Evolutionary conservation across 1,284 basidiomycete species (phyloP).

Genomic region (Pisolithus thermaeus): DNA sequence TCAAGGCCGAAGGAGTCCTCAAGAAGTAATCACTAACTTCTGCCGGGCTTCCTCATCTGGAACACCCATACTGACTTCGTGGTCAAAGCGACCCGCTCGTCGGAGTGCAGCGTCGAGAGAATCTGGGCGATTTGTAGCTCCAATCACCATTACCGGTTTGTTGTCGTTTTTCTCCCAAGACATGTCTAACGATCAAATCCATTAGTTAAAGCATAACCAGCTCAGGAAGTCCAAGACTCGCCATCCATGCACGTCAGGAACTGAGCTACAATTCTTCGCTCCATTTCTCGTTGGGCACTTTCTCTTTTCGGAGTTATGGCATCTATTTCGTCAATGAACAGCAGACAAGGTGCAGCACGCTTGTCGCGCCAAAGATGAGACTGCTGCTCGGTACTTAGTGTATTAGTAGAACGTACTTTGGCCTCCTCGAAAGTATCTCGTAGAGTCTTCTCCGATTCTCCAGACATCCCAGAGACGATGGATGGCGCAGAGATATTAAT

Average conservation of each 20-base stretch:
- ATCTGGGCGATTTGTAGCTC: slow-evolving; percentile 94
- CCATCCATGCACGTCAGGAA: slow-evolving; percentile 98
- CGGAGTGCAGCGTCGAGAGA: slow-evolving; percentile 90
- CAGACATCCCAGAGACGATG: slow-evolving; percentile 96
- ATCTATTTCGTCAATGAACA: slow-evolving; percentile 98
- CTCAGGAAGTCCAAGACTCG: slow-evolving; percentile 30
- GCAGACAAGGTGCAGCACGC: slow-evolving; percentile 83
- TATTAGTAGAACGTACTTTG: slow-evolving; percentile 41
- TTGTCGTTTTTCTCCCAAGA: slow-evolving; percentile 89
- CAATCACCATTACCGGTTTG: slow-evolving; percentile 91
- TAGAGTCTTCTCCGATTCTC: slow-evolving; percentile 94
- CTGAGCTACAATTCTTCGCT: slow-evolving; percentile 93
- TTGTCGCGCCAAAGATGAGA: slow-evolving; percentile 25
- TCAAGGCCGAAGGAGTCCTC: neutral
- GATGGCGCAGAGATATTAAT: slow-evolving; percentile 92
- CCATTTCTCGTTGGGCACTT: slow-evolving; percentile 97
- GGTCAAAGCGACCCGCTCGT: slow-evolving; percentile 92
- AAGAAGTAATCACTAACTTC: slow-evolving; percentile 55
- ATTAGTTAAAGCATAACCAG: neutral
- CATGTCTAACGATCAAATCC: slow-evolving; percentile 49
- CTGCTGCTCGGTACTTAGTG: neutral
- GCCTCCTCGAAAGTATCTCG: slow-evolving; percentile 96
- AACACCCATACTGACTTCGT: slow-evolving; percentile 96
- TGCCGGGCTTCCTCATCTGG: slow-evolving; percentile 88
- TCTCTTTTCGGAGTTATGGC: slow-evolving; percentile 97